Base-by-base conservation (phyloP, 257 asterid species). In the Solanum bulbocastanum region DNA sequence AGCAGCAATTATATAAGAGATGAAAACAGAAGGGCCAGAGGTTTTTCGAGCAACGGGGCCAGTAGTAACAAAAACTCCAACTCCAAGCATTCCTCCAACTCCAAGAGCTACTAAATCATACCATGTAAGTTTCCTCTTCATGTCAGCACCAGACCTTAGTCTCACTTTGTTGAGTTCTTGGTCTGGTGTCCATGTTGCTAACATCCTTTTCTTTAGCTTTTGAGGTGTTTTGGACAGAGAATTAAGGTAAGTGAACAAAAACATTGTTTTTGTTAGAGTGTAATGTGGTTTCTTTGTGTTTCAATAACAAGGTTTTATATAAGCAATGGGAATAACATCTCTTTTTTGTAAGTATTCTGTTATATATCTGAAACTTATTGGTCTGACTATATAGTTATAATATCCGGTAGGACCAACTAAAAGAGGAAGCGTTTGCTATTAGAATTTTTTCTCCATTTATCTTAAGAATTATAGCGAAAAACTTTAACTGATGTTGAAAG, bases 51-150 rank as follows among this genome's bases (percentile, higher is more conserved):
- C 89, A 58, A 90, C 93, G 1, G 86, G 79, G 27, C 93, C 93
- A 9, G 93, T 91, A 6, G 93, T 91, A 16, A 91, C 90, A 22
- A 91, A 91, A 32, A 91, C 93, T 25, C 93, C 93, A 37, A 87
- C 93, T 10, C 93, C 93, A 69, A 91, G 92, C 93, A 91, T 91
- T 58, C 93, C 93, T 49, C 93, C 93, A 37, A 91, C 89, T 10
- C 93, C 93, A 6, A 91, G 91, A 14, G 90, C 92, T 18, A 89
- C 73, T 35, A 91, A 86, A 83, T 91, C 92, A 84, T 91, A 87
- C 91, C 93, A 91, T 4, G 71, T 83, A 2, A 91, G 91, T 75
- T 90, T 91, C 23, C 93, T 86, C 81, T 90, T 91, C 93, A 91
- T 90, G 83, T 91, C 93, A 30, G 92, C 91, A 82, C 92, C 93